Evolutionary conservation across 202 grass and related monocot genomes (phyloP).

Genomic region (Setaria italica): DNA sequence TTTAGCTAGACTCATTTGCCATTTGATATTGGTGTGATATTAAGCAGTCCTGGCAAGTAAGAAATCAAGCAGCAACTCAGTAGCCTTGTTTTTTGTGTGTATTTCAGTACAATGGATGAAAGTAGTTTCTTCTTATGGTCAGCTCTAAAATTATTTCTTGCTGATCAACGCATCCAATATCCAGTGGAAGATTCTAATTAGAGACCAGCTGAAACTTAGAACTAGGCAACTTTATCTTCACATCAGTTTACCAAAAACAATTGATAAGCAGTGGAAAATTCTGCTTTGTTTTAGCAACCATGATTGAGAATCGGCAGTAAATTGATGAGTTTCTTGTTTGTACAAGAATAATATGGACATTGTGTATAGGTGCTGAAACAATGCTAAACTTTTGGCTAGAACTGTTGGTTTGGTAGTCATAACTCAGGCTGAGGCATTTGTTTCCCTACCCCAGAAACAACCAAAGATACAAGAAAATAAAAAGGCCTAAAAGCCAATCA

Average conservation of each 20-base stretch:
- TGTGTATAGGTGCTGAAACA: neutral
- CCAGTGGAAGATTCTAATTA: neutral
- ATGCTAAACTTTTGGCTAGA: constrained; percentile 1
- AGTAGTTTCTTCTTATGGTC: constrained; percentile 8
- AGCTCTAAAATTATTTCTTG: constrained; percentile 30
- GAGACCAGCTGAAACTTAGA: neutral
- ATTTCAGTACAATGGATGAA: neutral
- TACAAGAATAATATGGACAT: constrained; percentile 22
- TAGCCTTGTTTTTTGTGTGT: constrained; percentile 1
- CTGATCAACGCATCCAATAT: neutral
- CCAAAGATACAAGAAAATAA: neutral
- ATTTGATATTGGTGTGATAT: constrained; percentile 31
- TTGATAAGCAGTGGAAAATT: constrained; percentile 8
- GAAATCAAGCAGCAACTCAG: constrained; percentile 28
- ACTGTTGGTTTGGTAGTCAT: neutral
- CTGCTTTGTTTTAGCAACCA: constrained; percentile 14
- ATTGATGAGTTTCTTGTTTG: constrained; percentile 8
- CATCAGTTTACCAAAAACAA: neutral
- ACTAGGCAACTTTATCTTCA: neutral
- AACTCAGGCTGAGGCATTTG: constrained; percentile 17
- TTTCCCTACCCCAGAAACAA: neutral
- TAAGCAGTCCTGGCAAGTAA: constrained; percentile 10
- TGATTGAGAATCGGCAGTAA: constrained; percentile 3
- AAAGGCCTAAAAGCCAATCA: constrained; percentile 1
- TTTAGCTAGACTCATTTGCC: constrained; percentile 15